Base-by-base conservation (phyloP, 495 filamentous ascomycete genomes). In the Penicillium roqueforti region DNA sequence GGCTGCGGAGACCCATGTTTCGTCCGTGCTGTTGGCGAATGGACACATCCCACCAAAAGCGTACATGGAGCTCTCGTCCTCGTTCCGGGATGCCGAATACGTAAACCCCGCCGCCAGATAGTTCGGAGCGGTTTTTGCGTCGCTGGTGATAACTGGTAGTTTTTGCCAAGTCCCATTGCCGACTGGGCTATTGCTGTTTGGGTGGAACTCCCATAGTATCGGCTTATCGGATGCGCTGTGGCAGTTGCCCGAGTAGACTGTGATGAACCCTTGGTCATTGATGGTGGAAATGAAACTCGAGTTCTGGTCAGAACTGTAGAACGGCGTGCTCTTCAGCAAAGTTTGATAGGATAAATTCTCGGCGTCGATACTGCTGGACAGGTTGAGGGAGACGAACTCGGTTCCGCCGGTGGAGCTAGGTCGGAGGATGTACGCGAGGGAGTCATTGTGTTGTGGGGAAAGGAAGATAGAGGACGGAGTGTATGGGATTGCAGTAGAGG, bases 31-130 rank as follows among this genome's bases (percentile, higher is more conserved):
- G 31, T 71, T 73, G 11, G 69, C 54, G 22, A 68, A 76, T 0
- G 89, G 88, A 62, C 91, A 96, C 91, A 95, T 93, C 44, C 91
- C 91, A 32, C 89, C 91, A 73, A 93, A 95, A 45, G 85, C 63
- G 62, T 88, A 95, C 31, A 89, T 71, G n/a, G 67, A 65, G 31
- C 61, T 70, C 62, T 76, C 49, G 56, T 67, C 58, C 58, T 77
- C 60, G 74, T 81, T 75, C 13, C 78, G 74, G 2, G 75, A 64
- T 4, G 87, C 63, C 1, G 87, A 85, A 71, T 89, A 96, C 29
- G 79, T 71, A 51, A 93, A 79, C 18, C 82, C 81, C 14, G 74
- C 74, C 0, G 84, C 82, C 19, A 95, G 78, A 60, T 83, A 87
- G 52, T 86, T 83, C 6, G 87, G 77, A n/a, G 80, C 50, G 48